Evolutionary conservation across 2,329 filamentous ascomycete species (phyloP).

Genomic region (Paracoccidioides brasiliensis): DNA sequence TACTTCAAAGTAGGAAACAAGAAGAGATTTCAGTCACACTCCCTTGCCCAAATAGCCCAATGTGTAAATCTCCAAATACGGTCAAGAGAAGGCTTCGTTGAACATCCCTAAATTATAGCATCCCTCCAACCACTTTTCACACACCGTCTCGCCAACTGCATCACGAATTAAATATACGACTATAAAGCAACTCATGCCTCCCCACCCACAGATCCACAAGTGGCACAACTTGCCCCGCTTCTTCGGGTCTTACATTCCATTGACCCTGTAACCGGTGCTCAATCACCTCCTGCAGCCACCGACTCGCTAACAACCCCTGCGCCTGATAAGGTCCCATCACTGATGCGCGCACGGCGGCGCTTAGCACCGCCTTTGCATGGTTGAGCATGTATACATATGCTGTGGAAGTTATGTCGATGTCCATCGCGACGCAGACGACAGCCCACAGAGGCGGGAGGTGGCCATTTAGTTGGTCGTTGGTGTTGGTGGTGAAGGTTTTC

Average conservation of each 20-base stretch:
- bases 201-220: conserved; percentile 52
- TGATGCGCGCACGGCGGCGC: conserved; percentile 48
- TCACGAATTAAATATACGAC: conserved; percentile 54
- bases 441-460: conserved; percentile 52
- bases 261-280: conserved; percentile 35
- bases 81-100: no score
- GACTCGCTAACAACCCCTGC: conserved; percentile 44
- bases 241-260: conserved; percentile 37
- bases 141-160: conserved; percentile 5
- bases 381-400: conserved; percentile 51
- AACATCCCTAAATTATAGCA: no score
- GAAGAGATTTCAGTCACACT: no score
- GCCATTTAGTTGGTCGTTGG: conserved; percentile 27
- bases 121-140: background rate
- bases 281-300: conserved; percentile 40
- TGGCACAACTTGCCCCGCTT: conserved; percentile 49
- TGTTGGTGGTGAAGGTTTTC: conserved; percentile 14
- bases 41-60: no score
- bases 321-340: conserved; percentile 55
- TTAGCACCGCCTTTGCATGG: conserved; percentile 50
- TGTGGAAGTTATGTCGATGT: conserved; percentile 39
- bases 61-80: no score
- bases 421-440: conserved; percentile 40
- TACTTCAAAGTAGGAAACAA: no score
- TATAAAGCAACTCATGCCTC: conserved; percentile 52